phyloP scores from a whole-genome alignment of 768 basidiomycete species.

The Termitomyces sp. region DNA sequence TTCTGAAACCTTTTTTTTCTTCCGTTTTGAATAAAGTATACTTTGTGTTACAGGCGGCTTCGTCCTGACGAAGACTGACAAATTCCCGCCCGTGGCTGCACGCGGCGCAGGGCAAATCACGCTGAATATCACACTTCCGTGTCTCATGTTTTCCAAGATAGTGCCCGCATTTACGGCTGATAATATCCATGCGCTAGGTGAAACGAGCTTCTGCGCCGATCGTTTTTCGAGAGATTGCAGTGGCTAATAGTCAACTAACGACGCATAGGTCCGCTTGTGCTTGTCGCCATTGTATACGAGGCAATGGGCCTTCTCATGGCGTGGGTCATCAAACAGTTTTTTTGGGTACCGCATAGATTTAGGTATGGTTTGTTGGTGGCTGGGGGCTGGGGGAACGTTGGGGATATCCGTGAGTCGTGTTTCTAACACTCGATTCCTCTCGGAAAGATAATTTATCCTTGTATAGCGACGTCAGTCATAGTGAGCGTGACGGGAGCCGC shows the following conservation, averaged over 20 bases:
- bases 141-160: slow-evolving; percentile 67
- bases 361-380: slow-evolving; percentile 65
- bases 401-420: slow-evolving; percentile 56
- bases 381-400: slow-evolving; percentile 64
- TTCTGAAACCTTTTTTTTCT: no score
- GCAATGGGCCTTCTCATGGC: slow-evolving; percentile 47
- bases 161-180: slow-evolving; percentile 57
- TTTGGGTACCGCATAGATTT: slow-evolving; percentile 77
- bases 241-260: not conserved
- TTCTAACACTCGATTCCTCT: not conserved
- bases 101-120: slow-evolving; percentile 55
- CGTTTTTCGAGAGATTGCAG: not conserved
- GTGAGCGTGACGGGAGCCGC: slow-evolving; percentile 54
- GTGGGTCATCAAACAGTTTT: slow-evolving; percentile 51
- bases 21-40: no score
- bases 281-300: slow-evolving; percentile 59
- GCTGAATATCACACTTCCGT: slow-evolving; percentile 59
- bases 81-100: slow-evolving; percentile 55
- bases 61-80: slow-evolving; percentile 50
- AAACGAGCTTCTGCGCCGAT: slow-evolving; percentile 3
- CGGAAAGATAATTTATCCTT: not conserved
- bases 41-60: slow-evolving; percentile 53
- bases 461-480: slow-evolving; percentile 58
- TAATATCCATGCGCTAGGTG: slow-evolving; percentile 52
- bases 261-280: slow-evolving; percentile 50